Percentiles rank a stretch among this genome's conserved stretches.
Evolutionary conservation across 768 basidiomycete genomes (phyloP).

Genomic region (Phaeotremella fagi): DNA sequence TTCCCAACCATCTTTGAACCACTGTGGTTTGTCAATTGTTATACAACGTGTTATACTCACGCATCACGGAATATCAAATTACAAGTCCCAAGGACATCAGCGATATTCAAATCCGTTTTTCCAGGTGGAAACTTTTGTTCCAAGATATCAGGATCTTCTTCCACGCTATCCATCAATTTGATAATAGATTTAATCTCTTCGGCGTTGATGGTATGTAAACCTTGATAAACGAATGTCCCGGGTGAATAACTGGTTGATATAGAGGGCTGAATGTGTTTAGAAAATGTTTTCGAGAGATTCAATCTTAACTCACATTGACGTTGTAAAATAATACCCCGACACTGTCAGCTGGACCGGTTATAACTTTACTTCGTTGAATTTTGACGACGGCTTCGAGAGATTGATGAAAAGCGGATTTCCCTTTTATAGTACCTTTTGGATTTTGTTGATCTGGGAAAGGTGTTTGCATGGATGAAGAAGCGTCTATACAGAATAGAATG

Average conservation of each 20-base stretch:
- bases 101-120: conserved; percentile 64
- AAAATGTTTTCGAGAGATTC: no score
- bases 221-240: conserved; percentile 62
- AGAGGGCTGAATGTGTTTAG: conserved; percentile 22
- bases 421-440: conserved; percentile 55
- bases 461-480: conserved; percentile 80
- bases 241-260: conserved; percentile 30
- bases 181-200: conserved; percentile 74
- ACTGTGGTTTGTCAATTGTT: conserved; percentile 56
- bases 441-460: conserved; percentile 57
- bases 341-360: conserved; percentile 79
- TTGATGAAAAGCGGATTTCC: conserved; percentile 67
- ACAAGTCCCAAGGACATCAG: conserved; percentile 84
- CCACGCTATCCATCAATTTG: conserved; percentile 60
- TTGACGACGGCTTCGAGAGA: conserved; percentile 79
- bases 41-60: conserved; percentile 56
- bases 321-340: conserved; percentile 91
- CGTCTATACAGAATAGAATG: conserved; percentile 92
- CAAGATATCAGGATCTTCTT: conserved; percentile 55
- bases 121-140: conserved; percentile 66
- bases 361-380: conserved; percentile 83
- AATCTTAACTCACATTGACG: conserved; percentile 50
- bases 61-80: conserved; percentile 84
- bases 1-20: conserved; percentile 62
- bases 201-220: conserved; percentile 70